Conservation (phyloP, 495 filamentous ascomycete genomes). For the Annulohypoxylon bovei region DNA sequence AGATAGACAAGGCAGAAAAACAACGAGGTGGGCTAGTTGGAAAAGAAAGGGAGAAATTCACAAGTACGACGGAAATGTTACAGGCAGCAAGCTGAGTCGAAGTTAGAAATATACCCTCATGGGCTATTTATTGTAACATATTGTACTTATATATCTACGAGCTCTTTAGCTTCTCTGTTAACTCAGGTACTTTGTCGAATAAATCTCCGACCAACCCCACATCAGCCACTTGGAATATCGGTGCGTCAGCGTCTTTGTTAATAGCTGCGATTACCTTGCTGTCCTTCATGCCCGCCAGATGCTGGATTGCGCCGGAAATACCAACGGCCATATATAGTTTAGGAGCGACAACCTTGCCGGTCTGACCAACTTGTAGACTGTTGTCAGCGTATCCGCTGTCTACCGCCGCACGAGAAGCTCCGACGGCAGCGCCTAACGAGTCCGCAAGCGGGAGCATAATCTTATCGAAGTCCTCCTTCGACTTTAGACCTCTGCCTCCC, state of each 20-base stretch:
- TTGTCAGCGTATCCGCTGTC: constrained; percentile 99
- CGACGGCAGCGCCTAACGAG: constrained; percentile 89
- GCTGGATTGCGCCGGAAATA: constrained; percentile 97
- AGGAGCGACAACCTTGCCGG: constrained; percentile 96
- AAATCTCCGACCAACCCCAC: constrained; percentile 94
- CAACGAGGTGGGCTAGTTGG: constrained; percentile 70
- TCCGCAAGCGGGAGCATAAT: constrained; percentile 93
- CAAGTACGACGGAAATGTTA: constrained; percentile 81
- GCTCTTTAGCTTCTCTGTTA: constrained; percentile 92
- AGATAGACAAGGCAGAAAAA: constrained; percentile 82
- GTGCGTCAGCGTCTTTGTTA: constrained; percentile 96
- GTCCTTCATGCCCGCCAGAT: constrained; percentile 99
- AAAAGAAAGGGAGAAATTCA: constrained; percentile 89
- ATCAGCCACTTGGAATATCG: constrained; percentile 98
- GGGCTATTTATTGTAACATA: constrained; percentile 32
- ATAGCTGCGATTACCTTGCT: constrained; percentile 99
- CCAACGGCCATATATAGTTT: constrained; percentile 95
- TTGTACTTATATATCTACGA: constrained; percentile 52
- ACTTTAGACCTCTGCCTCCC: constrained; percentile 93
- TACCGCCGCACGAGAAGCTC: constrained; percentile 92
- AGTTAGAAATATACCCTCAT: constrained; percentile 17
- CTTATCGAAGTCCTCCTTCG: constrained; percentile 94
- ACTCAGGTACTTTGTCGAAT: constrained; percentile 93
- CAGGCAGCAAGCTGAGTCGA: constrained; percentile 44
- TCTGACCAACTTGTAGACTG: constrained; percentile 97